These are phyloP conservation scores for Umbilicaria muhlenbergii DNA, from an alignment of 495 filamentous ascomycete species.

Conservation along the genomic window DNA sequence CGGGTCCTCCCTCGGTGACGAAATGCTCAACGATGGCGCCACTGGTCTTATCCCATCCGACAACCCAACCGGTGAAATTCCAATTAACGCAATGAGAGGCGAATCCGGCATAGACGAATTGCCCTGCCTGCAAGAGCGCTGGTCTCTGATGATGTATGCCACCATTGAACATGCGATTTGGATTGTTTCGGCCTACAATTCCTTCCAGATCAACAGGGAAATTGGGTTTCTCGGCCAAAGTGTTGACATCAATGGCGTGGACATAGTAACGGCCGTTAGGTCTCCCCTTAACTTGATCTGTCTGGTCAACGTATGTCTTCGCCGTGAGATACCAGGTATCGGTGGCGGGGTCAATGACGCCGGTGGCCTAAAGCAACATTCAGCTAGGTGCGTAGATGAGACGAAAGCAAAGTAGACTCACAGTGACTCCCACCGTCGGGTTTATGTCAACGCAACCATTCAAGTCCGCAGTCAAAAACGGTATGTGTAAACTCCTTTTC, in stretches of 20 bases:
- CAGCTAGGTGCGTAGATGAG: background rate
- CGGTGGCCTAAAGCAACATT: constrained; percentile 16
- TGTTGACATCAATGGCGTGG: constrained; percentile 24
- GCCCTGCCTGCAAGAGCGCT: constrained; percentile 23
- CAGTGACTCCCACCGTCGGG: constrained; percentile 27
- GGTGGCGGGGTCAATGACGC: constrained; percentile 32
- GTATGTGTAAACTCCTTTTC: constrained; percentile 24
- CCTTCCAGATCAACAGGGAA: constrained; percentile 28
- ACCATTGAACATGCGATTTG: constrained; percentile 24
- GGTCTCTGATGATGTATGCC: constrained; percentile 28
- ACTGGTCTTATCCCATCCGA: constrained; percentile 18
- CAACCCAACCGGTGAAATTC: constrained; percentile 31
- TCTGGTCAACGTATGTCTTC: constrained; percentile 26
- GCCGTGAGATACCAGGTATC: constrained; percentile 28
- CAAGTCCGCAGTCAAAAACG: constrained; percentile 27
- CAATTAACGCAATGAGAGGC: constrained; percentile 31
- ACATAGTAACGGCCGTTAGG: constrained; percentile 18
- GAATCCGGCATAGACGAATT: constrained; percentile 28
- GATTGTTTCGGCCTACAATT: constrained; percentile 24
- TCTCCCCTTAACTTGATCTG: constrained; percentile 3
- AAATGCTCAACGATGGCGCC: constrained; percentile 23
- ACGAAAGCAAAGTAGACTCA: background rate
- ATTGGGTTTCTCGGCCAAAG: constrained; percentile 18
- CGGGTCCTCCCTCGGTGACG: constrained; percentile 10
- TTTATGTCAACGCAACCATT: constrained; percentile 32